Evolutionary conservation across 805 yeast genomes (phyloP).

Genomic region (Ogataea pignaliae): DNA sequence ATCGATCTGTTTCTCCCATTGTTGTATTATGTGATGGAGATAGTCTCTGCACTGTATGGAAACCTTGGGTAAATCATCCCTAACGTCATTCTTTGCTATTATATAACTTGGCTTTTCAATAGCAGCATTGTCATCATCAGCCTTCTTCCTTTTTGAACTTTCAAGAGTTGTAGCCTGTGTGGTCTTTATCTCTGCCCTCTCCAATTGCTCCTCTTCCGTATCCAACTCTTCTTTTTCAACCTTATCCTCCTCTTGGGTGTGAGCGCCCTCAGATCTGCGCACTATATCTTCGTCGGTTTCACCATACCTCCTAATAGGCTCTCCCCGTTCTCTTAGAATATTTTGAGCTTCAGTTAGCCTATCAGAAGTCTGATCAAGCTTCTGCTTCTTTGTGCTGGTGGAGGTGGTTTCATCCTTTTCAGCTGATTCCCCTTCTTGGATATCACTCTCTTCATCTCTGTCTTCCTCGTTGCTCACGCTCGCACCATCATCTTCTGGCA

Average conservation of each 20-base stretch:
- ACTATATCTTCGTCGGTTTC: constrained; percentile 14
- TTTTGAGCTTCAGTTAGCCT: constrained; percentile 5
- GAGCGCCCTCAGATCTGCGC: constrained; percentile 1
- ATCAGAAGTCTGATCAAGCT: neutral
- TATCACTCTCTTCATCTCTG: constrained; percentile 1
- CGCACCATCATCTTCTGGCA: neutral
- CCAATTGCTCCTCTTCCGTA: no score
- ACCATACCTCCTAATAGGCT: constrained; percentile 16
- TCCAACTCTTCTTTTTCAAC: neutral
- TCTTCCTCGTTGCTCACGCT: neutral
- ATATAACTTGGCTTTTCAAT: neutral
- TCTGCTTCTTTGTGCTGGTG: constrained; percentile 1
- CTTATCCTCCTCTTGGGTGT: constrained; percentile 5
- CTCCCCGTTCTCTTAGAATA: constrained; percentile 6
- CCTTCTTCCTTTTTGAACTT: no score
- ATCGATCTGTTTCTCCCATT: constrained; percentile 30
- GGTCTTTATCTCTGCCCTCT: no score
- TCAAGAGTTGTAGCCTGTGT: no score
- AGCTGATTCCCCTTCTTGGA: no score
- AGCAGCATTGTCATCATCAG: neutral
- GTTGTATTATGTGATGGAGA: constrained; percentile 36
- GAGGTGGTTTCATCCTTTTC: neutral
- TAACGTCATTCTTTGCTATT: constrained; percentile 31
- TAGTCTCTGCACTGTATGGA: constrained; percentile 42
- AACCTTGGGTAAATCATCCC: constrained; percentile 29